These are phyloP conservation scores for Hypoxylon lenormandii DNA, from an alignment of 495 filamentous ascomycete genomes.

Conservation along the genomic window DNA sequence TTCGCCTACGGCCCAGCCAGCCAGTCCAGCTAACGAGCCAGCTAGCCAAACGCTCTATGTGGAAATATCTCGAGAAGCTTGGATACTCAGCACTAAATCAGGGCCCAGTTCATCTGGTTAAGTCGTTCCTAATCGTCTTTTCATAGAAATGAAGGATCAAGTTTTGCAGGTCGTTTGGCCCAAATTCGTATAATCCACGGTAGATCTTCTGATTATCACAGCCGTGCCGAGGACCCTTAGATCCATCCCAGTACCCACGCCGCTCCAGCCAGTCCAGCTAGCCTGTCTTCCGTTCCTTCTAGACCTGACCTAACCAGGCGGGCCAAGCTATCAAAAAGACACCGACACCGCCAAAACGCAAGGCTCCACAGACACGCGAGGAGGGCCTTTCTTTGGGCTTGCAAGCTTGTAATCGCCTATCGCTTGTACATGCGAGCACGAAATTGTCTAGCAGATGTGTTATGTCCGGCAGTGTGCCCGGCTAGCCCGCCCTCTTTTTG, in stretches of 20 bases:
- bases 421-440: constrained; percentile 18
- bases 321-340: constrained; percentile 12
- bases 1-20: background rate
- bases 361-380: constrained; percentile 40
- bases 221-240: constrained; percentile 40
- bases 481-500: constrained; percentile 5
- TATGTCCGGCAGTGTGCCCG: constrained; percentile 20
- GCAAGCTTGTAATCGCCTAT: constrained; percentile 19
- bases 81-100: constrained; percentile 1
- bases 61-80: constrained; percentile 17
- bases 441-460: constrained; percentile 9
- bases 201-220: constrained; percentile 43
- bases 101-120: constrained; percentile 19
- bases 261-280: constrained; percentile 32
- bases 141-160: constrained; percentile 44
- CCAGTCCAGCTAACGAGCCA: too few relatives aligned
- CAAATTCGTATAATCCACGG: constrained; percentile 32
- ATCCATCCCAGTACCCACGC: constrained; percentile 37
- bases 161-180: constrained; percentile 29
- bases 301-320: constrained; percentile 15
- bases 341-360: constrained; percentile 42
- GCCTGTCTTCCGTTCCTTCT: constrained; percentile 10
- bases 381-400: constrained; percentile 26
- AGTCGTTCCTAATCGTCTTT: constrained; percentile 15
- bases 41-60: constrained; percentile 1